Percentiles rank a stretch among this genome's conserved stretches.
Evolutionary conservation across 495 filamentous ascomycete species (phyloP).

Genomic region (Aspergillus sclerotiicarbonarius): DNA sequence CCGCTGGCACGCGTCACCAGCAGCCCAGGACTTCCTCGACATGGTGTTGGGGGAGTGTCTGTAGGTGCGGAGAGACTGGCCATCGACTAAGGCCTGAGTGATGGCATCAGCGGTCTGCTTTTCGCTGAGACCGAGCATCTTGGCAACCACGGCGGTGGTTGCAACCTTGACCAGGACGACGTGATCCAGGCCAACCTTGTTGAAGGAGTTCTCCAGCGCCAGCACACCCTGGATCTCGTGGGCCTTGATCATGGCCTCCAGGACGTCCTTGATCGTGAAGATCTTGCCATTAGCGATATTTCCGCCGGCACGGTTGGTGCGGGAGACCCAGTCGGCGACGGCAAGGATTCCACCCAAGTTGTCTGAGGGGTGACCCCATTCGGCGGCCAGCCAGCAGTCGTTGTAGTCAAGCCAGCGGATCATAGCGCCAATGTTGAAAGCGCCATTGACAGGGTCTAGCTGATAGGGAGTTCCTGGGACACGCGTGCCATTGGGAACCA

Average conservation of each 20-base stretch:
- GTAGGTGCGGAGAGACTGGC: slow-evolving; percentile 94
- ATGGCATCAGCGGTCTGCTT: slow-evolving; percentile 92
- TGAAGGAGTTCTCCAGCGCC: slow-evolving; percentile 95
- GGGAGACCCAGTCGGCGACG: slow-evolving; percentile 94
- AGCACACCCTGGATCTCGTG: slow-evolving; percentile 99
- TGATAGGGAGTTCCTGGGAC: slow-evolving; percentile 92
- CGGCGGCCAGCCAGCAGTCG: slow-evolving; percentile 98
- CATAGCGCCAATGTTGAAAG: slow-evolving; percentile 98
- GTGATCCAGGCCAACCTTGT: slow-evolving; percentile 97
- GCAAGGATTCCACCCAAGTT: slow-evolving; percentile 95
- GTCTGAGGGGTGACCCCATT: slow-evolving; percentile 98
- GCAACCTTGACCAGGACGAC: slow-evolving; percentile 98
- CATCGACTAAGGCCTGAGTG: slow-evolving; percentile 96
- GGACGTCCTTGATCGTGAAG: slow-evolving; percentile 80
- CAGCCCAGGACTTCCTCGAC: slow-evolving; percentile 98
- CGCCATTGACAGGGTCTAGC: slow-evolving; percentile 90
- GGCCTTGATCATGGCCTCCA: slow-evolving; percentile 99
- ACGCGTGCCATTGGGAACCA: slow-evolving; percentile 88
- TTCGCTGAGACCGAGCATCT: slow-evolving; percentile 87
- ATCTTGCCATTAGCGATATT: slow-evolving; percentile 85
- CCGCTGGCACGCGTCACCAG: slow-evolving; percentile 94
- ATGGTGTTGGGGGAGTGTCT: slow-evolving; percentile 97
- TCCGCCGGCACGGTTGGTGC: slow-evolving; percentile 88
- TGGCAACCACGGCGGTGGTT: slow-evolving; percentile 87
- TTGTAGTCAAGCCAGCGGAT: slow-evolving; percentile 99